Evolutionary conservation across 2,329 filamentous ascomycete species (phyloP), one percentile per base, ranked within the genome.

Genomic region (Fusarium redolens): DNA sequence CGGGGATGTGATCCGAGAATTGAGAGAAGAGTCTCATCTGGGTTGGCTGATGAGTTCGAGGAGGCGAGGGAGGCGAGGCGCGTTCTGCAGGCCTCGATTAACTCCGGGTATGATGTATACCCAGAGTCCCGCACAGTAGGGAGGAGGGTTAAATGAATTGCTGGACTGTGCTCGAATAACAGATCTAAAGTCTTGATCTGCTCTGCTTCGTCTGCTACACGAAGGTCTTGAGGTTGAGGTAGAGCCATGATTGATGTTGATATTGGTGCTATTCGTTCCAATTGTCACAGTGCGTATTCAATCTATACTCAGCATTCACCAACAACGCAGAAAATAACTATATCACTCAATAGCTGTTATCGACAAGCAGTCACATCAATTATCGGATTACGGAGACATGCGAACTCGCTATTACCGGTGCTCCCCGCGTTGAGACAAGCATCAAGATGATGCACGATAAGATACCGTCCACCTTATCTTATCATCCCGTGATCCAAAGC

Each of bases 1-100:
- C 95, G 89, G 2, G 95, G 95, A 81, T 98, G 95, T 13, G 93
- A 92, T 57, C 90, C 91, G 3, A 98, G 85, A 65, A 97, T 95
- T 20, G 86, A 85, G 47, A 94, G 89, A 1, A 98, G 87, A 68
- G 86, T 89, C 11, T 74, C 61, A 67, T 81, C 68, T 14, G 80
- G 87, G 68, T 91, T 86, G 41, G 84, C 83, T 7, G 79, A 65
- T 30, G 80, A 80, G 12, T 86, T 86, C 7, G 86, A 83, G 14
- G 87, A 85, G 13, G 87, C 85, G 5, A 95, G 86, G 4, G 86
- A 85, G 15, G 86, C 86, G 59, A 97, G 87, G 74, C 91, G 87
- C 14, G 85, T 79, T 22, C 91, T 89, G 45, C 96, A 86, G 47
- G 89, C 87, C 51, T 88, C 85, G 77, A 97, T 92, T 11, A 97